A percentile compares a stretch with the other conserved stretches of the same genome.
Evolutionary conservation across 768 basidiomycete species (phyloP).

Genomic region (Boletus eberwhitei): DNA sequence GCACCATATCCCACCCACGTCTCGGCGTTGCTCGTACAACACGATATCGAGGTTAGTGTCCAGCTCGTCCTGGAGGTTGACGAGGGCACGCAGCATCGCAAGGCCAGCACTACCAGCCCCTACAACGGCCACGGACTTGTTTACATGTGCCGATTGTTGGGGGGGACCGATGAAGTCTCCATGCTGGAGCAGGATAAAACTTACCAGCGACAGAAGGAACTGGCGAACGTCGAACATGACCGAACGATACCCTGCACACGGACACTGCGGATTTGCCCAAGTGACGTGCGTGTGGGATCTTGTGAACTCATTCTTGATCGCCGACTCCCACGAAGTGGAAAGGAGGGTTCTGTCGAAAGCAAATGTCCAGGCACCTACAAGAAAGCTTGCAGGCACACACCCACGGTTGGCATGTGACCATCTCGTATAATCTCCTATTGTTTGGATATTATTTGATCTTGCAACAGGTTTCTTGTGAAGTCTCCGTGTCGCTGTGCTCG

Average conservation of each 20-base stretch:
- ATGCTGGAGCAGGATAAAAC: slow-evolving; percentile 7
- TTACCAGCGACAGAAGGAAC: slow-evolving; percentile 8
- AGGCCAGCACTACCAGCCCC: slow-evolving; percentile 58
- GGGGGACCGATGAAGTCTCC: neutral
- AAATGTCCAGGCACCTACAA: too few relatives aligned
- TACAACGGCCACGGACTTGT: slow-evolving; percentile 53
- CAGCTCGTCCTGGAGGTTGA: slow-evolving; percentile 43
- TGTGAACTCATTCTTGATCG: neutral
- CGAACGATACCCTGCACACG: neutral
- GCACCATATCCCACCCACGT: slow-evolving; percentile 58
- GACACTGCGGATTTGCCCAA: too few relatives aligned
- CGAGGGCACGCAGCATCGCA: slow-evolving; percentile 47
- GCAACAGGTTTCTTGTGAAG: too few relatives aligned
- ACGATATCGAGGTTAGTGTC: slow-evolving; percentile 43
- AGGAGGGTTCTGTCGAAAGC: too few relatives aligned
- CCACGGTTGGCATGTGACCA: too few relatives aligned
- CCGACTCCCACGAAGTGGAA: too few relatives aligned
- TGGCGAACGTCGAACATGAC: slow-evolving; percentile 12
- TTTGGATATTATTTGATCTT: too few relatives aligned
- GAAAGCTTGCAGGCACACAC: too few relatives aligned
- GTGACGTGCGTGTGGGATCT: neutral
- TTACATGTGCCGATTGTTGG: neutral
- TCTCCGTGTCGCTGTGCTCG: too few relatives aligned
- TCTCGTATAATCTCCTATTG: too few relatives aligned
- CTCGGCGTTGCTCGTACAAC: slow-evolving; percentile 50